Conservation (phyloP, 352 stramenopile species). For the Globisporangium yorkense region DNA sequence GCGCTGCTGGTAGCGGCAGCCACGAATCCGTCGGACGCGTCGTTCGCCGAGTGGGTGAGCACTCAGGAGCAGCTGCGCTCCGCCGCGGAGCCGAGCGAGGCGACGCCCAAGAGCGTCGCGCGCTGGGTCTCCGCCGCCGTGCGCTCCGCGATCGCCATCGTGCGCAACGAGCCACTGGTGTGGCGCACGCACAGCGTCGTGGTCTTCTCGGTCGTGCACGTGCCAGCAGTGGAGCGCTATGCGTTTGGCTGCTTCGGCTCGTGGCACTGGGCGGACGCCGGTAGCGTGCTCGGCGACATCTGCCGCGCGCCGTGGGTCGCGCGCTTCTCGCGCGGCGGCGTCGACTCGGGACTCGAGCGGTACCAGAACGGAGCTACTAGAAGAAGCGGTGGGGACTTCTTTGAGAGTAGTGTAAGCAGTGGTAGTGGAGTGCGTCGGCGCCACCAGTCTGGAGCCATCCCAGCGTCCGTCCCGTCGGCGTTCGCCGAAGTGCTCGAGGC, state of each 20-base stretch:
- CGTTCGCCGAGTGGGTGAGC: conserved; percentile 62
- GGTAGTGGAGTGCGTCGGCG: not conserved
- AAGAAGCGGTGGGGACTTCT: not conserved
- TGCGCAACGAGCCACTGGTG: conserved; percentile 52
- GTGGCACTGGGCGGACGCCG: conserved; percentile 71
- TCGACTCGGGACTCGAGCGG: conserved; percentile 41
- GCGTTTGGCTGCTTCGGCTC: conserved; percentile 59
- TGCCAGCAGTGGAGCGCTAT: conserved; percentile 53
- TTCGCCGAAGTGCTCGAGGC: conserved; percentile 11
- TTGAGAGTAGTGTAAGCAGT: not conserved
- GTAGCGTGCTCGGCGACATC: conserved; percentile 31
- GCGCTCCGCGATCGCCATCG: conserved; percentile 58
- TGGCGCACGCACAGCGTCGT: conserved; percentile 62
- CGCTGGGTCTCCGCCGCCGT: conserved; percentile 70
- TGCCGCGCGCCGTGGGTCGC: conserved; percentile 45
- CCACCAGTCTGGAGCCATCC: not conserved
- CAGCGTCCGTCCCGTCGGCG: not conserved
- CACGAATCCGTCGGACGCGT: conserved; percentile 69
- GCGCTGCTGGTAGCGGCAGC: conserved; percentile 22
- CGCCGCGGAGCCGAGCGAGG: conserved; percentile 9
- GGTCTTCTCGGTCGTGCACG: conserved; percentile 59
- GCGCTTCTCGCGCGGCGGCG: conserved; percentile 42
- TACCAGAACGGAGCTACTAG: conserved; percentile 18
- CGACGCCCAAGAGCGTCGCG: conserved; percentile 28
- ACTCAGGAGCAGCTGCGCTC: conserved; percentile 52